Evolutionary conservation across 2,329 filamentous ascomycete species (phyloP).

Genomic region (Epichloe uncinata): DNA sequence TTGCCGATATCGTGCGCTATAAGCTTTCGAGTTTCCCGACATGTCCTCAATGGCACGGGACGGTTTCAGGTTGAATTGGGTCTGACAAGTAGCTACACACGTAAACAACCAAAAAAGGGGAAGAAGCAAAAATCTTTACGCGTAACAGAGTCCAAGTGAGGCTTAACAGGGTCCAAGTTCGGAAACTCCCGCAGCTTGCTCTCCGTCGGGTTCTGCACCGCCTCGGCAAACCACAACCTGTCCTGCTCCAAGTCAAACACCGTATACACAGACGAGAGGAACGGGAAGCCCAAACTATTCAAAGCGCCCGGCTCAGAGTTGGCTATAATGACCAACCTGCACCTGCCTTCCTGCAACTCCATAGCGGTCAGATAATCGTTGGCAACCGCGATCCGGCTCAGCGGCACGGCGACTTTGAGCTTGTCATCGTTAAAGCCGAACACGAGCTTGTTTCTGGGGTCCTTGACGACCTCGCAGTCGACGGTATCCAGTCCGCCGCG

Average conservation of each 20-base stretch:
- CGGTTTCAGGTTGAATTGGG: too few species aligned
- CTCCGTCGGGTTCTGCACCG: neutral
- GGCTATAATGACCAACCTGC: neutral
- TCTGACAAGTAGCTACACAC: too few species aligned
- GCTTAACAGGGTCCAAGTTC: too few species aligned
- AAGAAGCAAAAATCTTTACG: too few species aligned
- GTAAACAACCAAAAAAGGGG: too few species aligned
- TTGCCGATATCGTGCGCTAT: too few species aligned
- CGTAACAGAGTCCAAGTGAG: too few species aligned
- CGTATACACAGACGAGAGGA: neutral
- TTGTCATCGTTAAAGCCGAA: neutral
- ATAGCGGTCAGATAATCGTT: fast-evolving
- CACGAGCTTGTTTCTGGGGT: neutral
- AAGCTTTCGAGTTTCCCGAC: too few species aligned
- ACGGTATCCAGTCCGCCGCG: neutral
- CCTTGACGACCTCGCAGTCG: neutral
- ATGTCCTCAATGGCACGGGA: too few species aligned
- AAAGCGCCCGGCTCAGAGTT: too few species aligned
- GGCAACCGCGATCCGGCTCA: neutral
- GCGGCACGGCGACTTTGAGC: neutral
- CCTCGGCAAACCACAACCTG: neutral
- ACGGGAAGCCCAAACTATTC: neutral
- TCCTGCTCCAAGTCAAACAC: neutral
- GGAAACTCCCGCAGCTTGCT: neutral
- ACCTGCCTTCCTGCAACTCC: neutral